A percentile compares a stretch with the other conserved stretches of the same genome.
These are phyloP conservation scores for Phialemonium atrogriseum DNA, from an alignment of 2,329 filamentous ascomycete genomes.

Conservation along the genomic window DNA sequence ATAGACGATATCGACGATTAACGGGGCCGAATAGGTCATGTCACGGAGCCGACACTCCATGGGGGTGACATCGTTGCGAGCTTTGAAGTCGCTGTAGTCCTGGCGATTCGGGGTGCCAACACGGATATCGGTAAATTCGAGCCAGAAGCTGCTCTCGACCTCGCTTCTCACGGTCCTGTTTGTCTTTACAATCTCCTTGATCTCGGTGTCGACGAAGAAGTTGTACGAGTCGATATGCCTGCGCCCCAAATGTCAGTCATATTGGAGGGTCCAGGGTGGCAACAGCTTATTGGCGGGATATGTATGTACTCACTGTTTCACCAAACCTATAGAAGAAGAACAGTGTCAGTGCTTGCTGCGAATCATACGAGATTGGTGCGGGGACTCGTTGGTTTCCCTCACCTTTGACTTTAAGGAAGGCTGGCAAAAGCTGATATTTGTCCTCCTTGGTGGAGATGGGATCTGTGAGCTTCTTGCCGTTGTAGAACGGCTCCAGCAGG, in stretches of 20 bases:
- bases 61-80: constrained; percentile 71
- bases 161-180: constrained; percentile 87
- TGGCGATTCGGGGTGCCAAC: constrained; percentile 73
- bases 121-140: constrained; percentile 88
- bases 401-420: constrained; percentile 96
- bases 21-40: constrained; percentile 95
- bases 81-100: constrained; percentile 64
- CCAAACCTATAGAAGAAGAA: constrained; percentile 53
- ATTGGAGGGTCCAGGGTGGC: constrained; percentile 5
- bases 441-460: constrained; percentile 62
- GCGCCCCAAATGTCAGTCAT: constrained; percentile 5
- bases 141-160: constrained; percentile 85
- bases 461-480: constrained; percentile 59
- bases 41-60: constrained; percentile 96
- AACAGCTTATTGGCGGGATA: neutral
- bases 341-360: constrained; percentile 10
- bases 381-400: constrained; percentile 13
- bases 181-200: constrained; percentile 92
- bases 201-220: constrained; percentile 92
- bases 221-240: constrained; percentile 96
- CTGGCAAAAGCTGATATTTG: constrained; percentile 94
- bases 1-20: constrained; percentile 87
- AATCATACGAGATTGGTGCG: neutral
- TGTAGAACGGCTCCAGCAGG: constrained; percentile 59
- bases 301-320: constrained; percentile 81